These are phyloP conservation scores for Fusarium sp. DNA, from an alignment of 2,329 filamentous ascomycete genomes.

Conservation along the genomic window DNA sequence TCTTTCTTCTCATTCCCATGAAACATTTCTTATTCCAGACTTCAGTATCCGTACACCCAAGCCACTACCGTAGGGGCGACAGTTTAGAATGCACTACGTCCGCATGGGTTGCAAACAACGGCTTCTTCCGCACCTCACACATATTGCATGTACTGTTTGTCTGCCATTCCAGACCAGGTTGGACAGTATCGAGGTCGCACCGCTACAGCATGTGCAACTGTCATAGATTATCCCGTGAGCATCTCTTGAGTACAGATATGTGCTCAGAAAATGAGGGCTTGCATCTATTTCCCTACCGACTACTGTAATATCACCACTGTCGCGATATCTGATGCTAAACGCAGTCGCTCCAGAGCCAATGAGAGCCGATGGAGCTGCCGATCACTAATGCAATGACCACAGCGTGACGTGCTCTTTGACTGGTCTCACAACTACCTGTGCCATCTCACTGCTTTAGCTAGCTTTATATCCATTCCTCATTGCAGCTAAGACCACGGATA, in stretches of 20 bases:
- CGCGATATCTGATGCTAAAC: neutral
- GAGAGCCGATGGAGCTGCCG: neutral
- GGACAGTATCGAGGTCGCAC: no score
- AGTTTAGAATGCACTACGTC: neutral
- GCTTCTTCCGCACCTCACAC: neutral
- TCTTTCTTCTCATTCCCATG: neutral
- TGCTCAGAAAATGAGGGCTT: neutral
- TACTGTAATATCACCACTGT: neutral
- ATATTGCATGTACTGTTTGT: neutral
- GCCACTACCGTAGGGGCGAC: neutral
- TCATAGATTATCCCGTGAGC: neutral
- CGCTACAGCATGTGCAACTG: neutral
- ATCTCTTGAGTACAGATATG: neutral
- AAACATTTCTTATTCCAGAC: neutral
- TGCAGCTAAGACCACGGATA: conserved; percentile 1
- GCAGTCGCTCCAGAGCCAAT: conserved; percentile 1
- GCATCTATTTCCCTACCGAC: neutral
- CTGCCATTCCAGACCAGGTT: neutral
- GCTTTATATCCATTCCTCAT: conserved; percentile 2
- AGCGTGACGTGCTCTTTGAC: conserved; percentile 2
- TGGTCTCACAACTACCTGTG: neutral
- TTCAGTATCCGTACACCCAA: neutral
- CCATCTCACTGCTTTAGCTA: conserved; percentile 1
- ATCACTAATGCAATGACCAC: conserved; percentile 5
- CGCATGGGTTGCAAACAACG: neutral